A percentile compares a stretch with the other conserved stretches of the same genome.
Conservation (phyloP, 2,329 filamentous ascomycete genomes). For the Xylaria hypoxylon region DNA sequence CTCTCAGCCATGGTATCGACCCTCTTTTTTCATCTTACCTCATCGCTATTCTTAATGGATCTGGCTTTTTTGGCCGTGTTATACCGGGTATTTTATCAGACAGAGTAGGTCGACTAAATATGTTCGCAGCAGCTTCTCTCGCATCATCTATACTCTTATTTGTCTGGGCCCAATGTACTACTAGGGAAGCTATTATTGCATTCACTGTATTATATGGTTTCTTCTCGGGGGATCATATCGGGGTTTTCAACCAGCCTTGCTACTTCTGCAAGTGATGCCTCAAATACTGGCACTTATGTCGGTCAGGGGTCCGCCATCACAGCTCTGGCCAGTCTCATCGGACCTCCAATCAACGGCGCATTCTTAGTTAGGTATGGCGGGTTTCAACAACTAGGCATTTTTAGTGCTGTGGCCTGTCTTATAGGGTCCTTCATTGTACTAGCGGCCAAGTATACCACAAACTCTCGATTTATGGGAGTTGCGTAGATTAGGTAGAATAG, state of each 20-base stretch:
- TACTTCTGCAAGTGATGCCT: background rate
- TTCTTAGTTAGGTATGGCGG: background rate
- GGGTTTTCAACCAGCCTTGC: slow-evolving; percentile 4
- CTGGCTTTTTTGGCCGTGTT: slow-evolving; percentile 3
- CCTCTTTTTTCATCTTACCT: slow-evolving; percentile 3
- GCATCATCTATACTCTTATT: slow-evolving; percentile 5
- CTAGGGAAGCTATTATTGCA: background rate
- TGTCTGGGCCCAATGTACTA: slow-evolving; percentile 2
- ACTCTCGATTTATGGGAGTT: background rate
- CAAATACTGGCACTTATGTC: slow-evolving; percentile 16
- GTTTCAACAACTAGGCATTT: background rate
- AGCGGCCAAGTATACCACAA: slow-evolving; percentile 7
- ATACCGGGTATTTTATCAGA: slow-evolving; percentile 4
- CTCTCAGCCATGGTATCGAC: background rate
- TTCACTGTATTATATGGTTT: slow-evolving; percentile 25
- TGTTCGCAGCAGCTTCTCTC: background rate
- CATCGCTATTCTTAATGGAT: slow-evolving; percentile 13
- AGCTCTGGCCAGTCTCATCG: slow-evolving; percentile 7
- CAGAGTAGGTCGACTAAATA: slow-evolving; percentile 8
- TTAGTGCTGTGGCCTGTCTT: slow-evolving; percentile 6
- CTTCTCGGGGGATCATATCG: slow-evolving; percentile 19
- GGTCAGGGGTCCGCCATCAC: background rate
- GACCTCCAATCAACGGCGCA: slow-evolving; percentile 8
- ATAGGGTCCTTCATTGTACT: background rate
- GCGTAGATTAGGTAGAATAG: too few species aligned